Evolutionary conservation across 257 asterid species (phyloP), one percentile per base, ranked within the genome.

Genomic region (Ajuga chamaepitys): DNA sequence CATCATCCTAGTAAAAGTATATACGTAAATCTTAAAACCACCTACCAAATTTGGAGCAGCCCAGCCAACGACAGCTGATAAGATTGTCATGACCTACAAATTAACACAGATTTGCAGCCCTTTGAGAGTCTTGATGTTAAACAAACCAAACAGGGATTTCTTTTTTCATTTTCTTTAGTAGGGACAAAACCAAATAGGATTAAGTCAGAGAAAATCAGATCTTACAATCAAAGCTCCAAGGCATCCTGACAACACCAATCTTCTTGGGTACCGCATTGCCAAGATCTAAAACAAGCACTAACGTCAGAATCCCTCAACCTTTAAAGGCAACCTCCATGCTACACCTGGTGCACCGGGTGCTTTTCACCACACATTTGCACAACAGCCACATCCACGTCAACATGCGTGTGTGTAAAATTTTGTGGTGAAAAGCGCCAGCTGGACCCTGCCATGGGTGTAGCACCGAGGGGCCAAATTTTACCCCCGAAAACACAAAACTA

Each of bases 261-360:
- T 87, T 73, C 99, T 81, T 11, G 99, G 99, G 74, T 93, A 89
- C 24, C 97, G 97, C 97, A 93, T 93, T 16, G 99, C 97, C 83
- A 93, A 82, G 62, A 93, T 89, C 99, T 93, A 72, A 48, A 68
- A 51, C 45, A 58, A 45, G 62, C 32, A 42, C n/a, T 32, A 58
- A 26, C 26, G 13, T 71, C 70, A 74, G 72, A 50, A 30, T 46
- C 61, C 25, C 57, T 13, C 42, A 26, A 22, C 41, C 58, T 63
- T 32, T n/a, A n/a, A n/a, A n/a, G n/a, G n/a, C n/a, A n/a, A n/a
- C n/a, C n/a, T n/a, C n/a, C n/a, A n/a, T n/a, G n/a, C n/a, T n/a
- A n/a, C n/a, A n/a, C n/a, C n/a, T n/a, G n/a, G n/a, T n/a, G n/a
- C n/a, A n/a, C n/a, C n/a, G n/a, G n/a, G n/a, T n/a, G n/a, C n/a